These are phyloP conservation scores for Mycena indigotica DNA, from an alignment of 768 basidiomycete genomes.

Conservation along the genomic window DNA sequence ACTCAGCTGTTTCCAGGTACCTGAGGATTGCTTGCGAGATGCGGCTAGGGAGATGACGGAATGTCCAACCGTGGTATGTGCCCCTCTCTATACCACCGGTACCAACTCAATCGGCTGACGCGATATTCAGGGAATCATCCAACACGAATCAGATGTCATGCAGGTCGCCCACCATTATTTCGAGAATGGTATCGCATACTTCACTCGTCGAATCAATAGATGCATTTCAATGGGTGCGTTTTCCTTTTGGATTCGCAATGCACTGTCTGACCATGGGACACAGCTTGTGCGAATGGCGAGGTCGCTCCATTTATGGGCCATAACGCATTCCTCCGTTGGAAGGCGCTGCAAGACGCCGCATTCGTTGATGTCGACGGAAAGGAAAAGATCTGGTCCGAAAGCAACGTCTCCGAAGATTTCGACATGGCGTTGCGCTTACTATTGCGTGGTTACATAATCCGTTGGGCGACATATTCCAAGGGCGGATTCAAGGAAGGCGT, in stretches of 20 bases:
- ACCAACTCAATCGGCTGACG: not conserved
- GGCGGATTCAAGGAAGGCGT: conserved; percentile 91
- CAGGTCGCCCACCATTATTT: conserved; percentile 64
- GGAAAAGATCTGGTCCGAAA: conserved; percentile 77
- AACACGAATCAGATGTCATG: conserved; percentile 66
- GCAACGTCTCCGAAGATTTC: conserved; percentile 81
- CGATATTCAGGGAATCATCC: conserved; percentile 56
- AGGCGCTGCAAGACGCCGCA: conserved; percentile 81
- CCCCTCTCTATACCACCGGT: not conserved
- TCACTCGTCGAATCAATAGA: conserved; percentile 21
- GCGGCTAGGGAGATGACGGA: conserved; percentile 81
- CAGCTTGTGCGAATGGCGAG: conserved; percentile 79
- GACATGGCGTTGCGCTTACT: conserved; percentile 74
- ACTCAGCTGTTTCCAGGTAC: too few species aligned
- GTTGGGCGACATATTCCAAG: conserved; percentile 85
- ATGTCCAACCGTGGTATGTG: conserved; percentile 63
- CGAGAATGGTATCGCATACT: conserved; percentile 54
- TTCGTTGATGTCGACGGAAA: conserved; percentile 69
- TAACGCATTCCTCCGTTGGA: conserved; percentile 87
- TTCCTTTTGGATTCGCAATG: not conserved
- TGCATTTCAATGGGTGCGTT: conserved; percentile 23
- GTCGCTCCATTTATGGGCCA: conserved; percentile 84
- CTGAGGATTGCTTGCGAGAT: conserved; percentile 84
- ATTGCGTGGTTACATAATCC: conserved; percentile 65
- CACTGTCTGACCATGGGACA: not conserved